phyloP scores from a whole-genome alignment of 176 grass and related monocot species.

The Typha latifolia region DNA sequence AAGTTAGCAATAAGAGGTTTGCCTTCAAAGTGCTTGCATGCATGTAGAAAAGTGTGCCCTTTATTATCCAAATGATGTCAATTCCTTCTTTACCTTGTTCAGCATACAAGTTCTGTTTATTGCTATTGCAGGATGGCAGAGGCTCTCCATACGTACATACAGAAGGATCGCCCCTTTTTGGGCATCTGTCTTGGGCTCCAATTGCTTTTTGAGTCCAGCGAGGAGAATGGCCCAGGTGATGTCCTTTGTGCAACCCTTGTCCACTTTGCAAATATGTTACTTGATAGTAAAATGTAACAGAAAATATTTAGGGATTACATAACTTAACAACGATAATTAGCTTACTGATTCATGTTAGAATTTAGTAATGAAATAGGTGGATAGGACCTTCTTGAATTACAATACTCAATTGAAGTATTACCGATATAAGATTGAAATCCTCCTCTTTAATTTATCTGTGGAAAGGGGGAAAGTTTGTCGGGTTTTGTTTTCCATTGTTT shows the following conservation, averaged over 20 bases:
- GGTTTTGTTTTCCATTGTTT: too few relatives aligned
- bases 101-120: not conserved
- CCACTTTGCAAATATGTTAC: not conserved
- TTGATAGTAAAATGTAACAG: not conserved
- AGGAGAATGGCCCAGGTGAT: conserved; percentile 84
- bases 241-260: not conserved
- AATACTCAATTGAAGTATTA: too few relatives aligned
- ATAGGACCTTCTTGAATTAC: too few relatives aligned
- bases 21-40: too few relatives aligned
- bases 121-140: conserved; percentile 45
- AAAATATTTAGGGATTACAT: not conserved
- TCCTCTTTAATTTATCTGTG: too few relatives aligned
- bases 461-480: too few relatives aligned
- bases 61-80: not conserved
- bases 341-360: not conserved
- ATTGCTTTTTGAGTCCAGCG: conserved; percentile 81
- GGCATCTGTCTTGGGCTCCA: conserved; percentile 97
- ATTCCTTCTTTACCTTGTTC: not conserved
- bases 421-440: too few relatives aligned
- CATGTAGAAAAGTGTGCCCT: not conserved
- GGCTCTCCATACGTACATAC: conserved; percentile 65
- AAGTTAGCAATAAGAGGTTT: too few relatives aligned
- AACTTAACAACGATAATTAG: not conserved
- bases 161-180: conserved; percentile 76
- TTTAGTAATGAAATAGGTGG: too few relatives aligned